Base-by-base conservation (phyloP, 148 eudicot genomes). In the Spergularia marina region DNA sequence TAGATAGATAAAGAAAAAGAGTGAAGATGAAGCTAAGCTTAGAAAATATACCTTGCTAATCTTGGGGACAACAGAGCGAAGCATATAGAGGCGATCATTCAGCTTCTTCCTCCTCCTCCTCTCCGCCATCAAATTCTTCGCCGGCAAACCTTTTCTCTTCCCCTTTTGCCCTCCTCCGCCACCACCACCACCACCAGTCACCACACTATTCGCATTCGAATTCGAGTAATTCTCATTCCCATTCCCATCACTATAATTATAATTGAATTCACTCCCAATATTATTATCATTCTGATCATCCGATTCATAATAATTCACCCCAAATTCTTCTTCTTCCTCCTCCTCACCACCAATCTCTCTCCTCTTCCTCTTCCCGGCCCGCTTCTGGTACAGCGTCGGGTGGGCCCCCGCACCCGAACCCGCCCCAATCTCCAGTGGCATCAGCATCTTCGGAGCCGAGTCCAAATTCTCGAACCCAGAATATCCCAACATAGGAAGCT, bases 71-170 rank as follows among this genome's bases (percentile, higher is more conserved):
- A 90, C 88, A 62, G 94, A 88, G 60, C 94, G 84, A 64, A 90
- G 91, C 91, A 88, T 82, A 70, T 88, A 90, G 60, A 90, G 89
- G 55, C 94, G 85, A 61, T 90, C 94, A 78, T 90, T 90, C 30
- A 90, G 88, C 87, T 90, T 90, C 89, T 90, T 90, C 75, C 94
- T 83, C 79, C 95, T 39, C 16, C 91, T 82, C 66, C 90, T 82
- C 76, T 90, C 95, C 8, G 95, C 91, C 91, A 90, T 86, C 65
- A 90, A 74, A 81, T 90, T 90, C 79, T 90, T 90, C 1, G 94
- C 94, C 21, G 94, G 94, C 71, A 86, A 64, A 36, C 91, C 88
- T 72, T 88, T 88, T 78, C 85, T 85, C 79, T 86, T 90, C 60
- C 90, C 90, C 78, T 72, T 78, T 17, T 14, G 21, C 18, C 56